Evolutionary conservation across 441 rosid genomes (phyloP).

Genomic region (Populus hybrid): DNA sequence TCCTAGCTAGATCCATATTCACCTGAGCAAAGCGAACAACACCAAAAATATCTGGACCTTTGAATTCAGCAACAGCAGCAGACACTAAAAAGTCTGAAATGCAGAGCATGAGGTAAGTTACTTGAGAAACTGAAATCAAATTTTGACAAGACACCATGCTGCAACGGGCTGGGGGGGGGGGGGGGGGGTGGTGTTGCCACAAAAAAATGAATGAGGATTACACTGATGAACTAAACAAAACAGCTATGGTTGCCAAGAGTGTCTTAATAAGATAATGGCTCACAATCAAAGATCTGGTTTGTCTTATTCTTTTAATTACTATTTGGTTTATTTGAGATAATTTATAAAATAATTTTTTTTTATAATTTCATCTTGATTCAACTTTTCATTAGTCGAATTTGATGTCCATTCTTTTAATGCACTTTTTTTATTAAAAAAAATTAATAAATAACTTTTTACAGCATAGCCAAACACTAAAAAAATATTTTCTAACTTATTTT

Average conservation of each 20-base stretch:
- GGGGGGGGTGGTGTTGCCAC: neutral
- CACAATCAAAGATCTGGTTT: neutral
- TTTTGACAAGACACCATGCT: neutral
- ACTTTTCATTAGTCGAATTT: too few species aligned
- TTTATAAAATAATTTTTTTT: too few species aligned
- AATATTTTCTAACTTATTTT: too few species aligned
- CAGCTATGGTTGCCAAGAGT: neutral
- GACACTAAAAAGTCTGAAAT: conserved; percentile 74
- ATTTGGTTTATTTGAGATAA: too few species aligned
- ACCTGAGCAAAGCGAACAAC: conserved; percentile 89
- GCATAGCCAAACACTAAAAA: too few species aligned
- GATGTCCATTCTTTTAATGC: too few species aligned
- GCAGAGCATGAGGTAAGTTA: conserved; percentile 7
- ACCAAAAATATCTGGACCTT: conserved; percentile 81
- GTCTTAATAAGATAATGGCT: neutral
- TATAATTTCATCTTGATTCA: too few species aligned
- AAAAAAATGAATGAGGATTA: neutral
- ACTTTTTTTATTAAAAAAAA: too few species aligned
- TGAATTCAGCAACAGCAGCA: conserved; percentile 90
- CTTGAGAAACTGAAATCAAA: neutral
- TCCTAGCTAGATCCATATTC: conserved; percentile 77
- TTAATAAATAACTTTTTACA: too few species aligned
- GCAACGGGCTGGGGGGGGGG: neutral
- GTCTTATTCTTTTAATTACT: too few species aligned
- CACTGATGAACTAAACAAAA: neutral